Evolutionary conservation across 352 stramenopile genomes (phyloP).

Genomic region (Blastocystis sp.): DNA sequence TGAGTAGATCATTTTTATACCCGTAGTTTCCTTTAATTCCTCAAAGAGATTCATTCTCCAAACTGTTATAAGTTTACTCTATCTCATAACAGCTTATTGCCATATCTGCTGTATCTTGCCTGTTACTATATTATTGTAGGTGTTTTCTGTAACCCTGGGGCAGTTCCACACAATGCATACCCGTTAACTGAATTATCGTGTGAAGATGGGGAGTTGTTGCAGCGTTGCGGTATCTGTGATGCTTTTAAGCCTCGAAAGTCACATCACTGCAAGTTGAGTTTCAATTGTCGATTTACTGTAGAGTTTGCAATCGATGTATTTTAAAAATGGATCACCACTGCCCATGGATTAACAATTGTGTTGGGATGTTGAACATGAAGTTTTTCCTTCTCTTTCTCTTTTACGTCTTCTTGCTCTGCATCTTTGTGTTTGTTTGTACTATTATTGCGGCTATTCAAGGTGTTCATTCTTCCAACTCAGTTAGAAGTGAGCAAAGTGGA

Average conservation of each 20-base stretch:
- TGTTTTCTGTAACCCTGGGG: constrained; percentile 31
- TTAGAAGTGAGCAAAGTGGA: neutral
- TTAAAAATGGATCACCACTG: constrained; percentile 68
- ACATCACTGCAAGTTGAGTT: constrained; percentile 28
- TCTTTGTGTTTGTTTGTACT: neutral
- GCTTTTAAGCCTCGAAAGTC: constrained; percentile 18
- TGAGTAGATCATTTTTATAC: neutral
- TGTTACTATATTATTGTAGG: neutral
- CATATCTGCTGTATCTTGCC: constrained; percentile 11
- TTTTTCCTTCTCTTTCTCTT: constrained; percentile 52
- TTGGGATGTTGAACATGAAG: constrained; percentile 58
- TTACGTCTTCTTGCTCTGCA: constrained; percentile 1
- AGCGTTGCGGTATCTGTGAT: constrained; percentile 30
- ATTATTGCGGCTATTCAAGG: neutral
- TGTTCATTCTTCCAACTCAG: neutral
- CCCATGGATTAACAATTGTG: constrained; percentile 62
- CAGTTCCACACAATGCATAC: constrained; percentile 11
- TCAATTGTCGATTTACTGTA: neutral
- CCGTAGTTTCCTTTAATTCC: neutral
- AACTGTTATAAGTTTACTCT: neutral
- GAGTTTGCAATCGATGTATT: constrained; percentile 65
- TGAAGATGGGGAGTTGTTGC: neutral
- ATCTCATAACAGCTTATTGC: neutral
- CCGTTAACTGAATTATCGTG: neutral
- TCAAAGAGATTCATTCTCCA: neutral